Percentiles rank a stretch among this genome's conserved stretches.
phyloP scores from a whole-genome alignment of 2,329 filamentous ascomycete genomes.

The Fusarium sp. region DNA sequence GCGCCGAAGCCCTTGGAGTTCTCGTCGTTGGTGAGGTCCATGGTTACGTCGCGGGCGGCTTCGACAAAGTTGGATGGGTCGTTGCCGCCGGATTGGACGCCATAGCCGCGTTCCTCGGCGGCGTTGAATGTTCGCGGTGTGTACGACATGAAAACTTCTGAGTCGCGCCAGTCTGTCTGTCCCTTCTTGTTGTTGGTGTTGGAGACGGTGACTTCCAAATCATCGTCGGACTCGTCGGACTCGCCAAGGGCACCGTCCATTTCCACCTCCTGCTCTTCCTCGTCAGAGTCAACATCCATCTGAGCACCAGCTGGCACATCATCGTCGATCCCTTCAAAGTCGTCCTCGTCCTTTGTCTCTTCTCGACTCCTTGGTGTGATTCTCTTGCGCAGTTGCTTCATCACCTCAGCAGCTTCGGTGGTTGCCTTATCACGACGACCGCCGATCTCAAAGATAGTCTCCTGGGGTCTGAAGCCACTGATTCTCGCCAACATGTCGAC shows the following conservation, averaged over 20 bases:
- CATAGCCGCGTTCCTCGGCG: constrained; percentile 91
- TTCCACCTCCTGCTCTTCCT: constrained; percentile 51
- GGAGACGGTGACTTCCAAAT: constrained; percentile 76
- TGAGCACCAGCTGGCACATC: constrained; percentile 51
- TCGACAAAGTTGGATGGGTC: constrained; percentile 80
- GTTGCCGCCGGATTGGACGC: constrained; percentile 85
- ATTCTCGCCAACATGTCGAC: constrained; percentile 90
- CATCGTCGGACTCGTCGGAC: constrained; percentile 69
- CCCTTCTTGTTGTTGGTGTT: constrained; percentile 66
- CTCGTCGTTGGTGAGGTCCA: constrained; percentile 95
- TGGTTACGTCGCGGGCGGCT: constrained; percentile 85
- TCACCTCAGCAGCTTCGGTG: constrained; percentile 76
- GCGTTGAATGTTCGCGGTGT: constrained; percentile 82
- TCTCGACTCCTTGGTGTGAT: constrained; percentile 69
- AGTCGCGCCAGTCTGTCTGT: constrained; percentile 78
- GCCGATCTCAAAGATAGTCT: constrained; percentile 97
- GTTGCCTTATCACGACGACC: constrained; percentile 75
- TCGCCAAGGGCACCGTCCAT: constrained; percentile 61
- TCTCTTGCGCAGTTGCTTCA: constrained; percentile 76
- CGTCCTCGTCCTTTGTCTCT: constrained; percentile 55
- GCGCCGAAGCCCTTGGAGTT: constrained; percentile 81
- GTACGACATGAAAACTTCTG: constrained; percentile 97
- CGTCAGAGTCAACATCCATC: constrained; percentile 45
- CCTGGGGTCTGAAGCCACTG: constrained; percentile 86
- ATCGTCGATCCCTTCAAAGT: constrained; percentile 48